Conservation (phyloP, 2,329 filamentous ascomycete species). For the Cercospora beticola region DNA sequence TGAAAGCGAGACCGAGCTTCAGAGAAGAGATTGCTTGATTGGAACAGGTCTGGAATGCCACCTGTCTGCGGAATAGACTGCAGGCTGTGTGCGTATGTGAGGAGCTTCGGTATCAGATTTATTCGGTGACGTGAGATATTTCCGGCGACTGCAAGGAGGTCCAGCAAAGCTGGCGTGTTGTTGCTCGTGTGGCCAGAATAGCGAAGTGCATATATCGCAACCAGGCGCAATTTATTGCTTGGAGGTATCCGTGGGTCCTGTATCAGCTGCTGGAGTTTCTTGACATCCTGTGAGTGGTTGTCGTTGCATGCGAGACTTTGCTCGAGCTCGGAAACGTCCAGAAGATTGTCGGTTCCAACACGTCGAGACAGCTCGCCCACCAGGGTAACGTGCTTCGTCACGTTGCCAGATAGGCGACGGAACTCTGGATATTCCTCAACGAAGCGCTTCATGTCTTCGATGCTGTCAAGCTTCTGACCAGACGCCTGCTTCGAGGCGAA, state of each 20-base stretch:
- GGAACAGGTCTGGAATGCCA: conserved; percentile 90
- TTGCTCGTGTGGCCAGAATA: conserved; percentile 86
- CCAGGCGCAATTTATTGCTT: conserved; percentile 83
- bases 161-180: conserved; percentile 77
- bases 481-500: conserved; percentile 98
- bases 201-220: conserved; percentile 90
- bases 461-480: conserved; percentile 93
- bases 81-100: conserved; percentile 82
- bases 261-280: conserved; percentile 84
- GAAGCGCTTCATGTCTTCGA: conserved; percentile 98
- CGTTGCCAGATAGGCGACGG: conserved; percentile 92
- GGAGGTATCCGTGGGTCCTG: conserved; percentile 73
- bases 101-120: conserved; percentile 75
- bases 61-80: conserved; percentile 63
- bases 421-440: conserved; percentile 99
- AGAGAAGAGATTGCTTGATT: conserved; percentile 86
- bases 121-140: conserved; percentile 73
- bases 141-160: conserved; percentile 82
- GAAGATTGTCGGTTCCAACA: conserved; percentile 77
- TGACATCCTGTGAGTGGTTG: conserved; percentile 87
- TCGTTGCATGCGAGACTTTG: conserved; percentile 97
- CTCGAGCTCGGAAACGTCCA: conserved; percentile 97
- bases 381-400: conserved; percentile 96
- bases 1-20: conserved; percentile 86
- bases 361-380: conserved; percentile 89